phyloP scores from a whole-genome alignment of 176 grass and related monocot species.

The Neostapfia colusana region DNA sequence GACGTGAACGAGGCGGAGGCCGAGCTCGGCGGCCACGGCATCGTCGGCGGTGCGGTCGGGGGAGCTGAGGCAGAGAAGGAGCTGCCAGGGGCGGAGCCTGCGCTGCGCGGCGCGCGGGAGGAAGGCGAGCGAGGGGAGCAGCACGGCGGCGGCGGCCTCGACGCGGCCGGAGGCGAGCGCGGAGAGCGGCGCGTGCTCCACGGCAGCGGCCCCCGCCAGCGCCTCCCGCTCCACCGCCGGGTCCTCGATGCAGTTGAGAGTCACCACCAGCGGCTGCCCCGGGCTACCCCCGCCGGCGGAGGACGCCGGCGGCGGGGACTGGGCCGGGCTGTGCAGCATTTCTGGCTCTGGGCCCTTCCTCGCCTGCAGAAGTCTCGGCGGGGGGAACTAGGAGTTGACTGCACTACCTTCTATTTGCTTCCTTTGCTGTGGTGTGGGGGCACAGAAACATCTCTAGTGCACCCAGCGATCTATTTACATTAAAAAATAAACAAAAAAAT shows the following conservation, averaged over 20 bases:
- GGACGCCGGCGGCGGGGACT: constrained; percentile 1
- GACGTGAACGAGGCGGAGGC: constrained; percentile 73
- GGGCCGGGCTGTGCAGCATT: constrained; percentile 52
- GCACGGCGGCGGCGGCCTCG: constrained; percentile 67
- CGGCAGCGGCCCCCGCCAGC: constrained; percentile 55
- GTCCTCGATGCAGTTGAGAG: constrained; percentile 85
- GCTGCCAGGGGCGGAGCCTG: constrained; percentile 82
- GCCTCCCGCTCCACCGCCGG: constrained; percentile 66
- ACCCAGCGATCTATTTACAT: no score
- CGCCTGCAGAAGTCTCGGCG: background rate
- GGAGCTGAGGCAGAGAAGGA: constrained; percentile 80
- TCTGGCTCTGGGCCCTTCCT: constrained; percentile 30
- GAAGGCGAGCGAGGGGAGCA: constrained; percentile 73
- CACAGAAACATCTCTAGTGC: no score
- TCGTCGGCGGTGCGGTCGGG: constrained; percentile 68
- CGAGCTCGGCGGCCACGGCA: constrained; percentile 75
- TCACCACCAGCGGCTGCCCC: constrained; percentile 60
- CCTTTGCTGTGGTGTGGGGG: background rate
- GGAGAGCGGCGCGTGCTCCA: constrained; percentile 75
- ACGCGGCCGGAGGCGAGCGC: constrained; percentile 54
- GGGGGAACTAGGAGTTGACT: background rate
- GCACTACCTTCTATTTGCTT: background rate
- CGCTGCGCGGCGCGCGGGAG: constrained; percentile 89
- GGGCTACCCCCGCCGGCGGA: background rate
- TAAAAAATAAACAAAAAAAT: no score